Conservation (phyloP, 1,284 basidiomycete species). For the Tilletia indica region DNA sequence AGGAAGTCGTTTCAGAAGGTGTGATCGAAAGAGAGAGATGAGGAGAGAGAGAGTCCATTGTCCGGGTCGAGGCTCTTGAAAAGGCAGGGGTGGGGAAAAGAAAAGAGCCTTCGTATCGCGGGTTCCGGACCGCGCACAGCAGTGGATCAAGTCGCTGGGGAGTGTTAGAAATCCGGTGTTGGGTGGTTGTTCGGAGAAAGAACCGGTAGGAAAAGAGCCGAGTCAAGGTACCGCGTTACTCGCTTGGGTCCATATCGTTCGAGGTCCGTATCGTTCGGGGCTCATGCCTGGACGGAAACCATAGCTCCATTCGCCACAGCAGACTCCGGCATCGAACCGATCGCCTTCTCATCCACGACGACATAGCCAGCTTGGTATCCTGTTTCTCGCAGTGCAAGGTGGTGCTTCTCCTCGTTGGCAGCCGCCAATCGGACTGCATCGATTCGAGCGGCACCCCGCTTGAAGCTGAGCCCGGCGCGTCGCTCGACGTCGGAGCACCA, state of each 20-base stretch:
- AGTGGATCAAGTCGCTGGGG: too few species aligned
- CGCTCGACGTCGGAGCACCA: conserved; percentile 44
- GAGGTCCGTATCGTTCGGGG: not conserved
- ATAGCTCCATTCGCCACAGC: not conserved
- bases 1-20: too few species aligned
- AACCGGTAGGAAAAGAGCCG: not conserved
- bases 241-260: too few species aligned
- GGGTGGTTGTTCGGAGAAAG: not conserved
- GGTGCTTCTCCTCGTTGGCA: not conserved
- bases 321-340: too few species aligned
- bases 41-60: not conserved
- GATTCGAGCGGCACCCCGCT: not conserved
- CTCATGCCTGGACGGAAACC: not conserved
- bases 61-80: not conserved
- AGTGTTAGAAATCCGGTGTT: too few species aligned
- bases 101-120: not conserved
- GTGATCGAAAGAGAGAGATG: too few species aligned
- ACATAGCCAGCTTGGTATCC: too few species aligned
- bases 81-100: not conserved
- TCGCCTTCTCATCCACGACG: too few species aligned
- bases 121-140: not conserved
- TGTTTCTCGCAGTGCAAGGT: not conserved
- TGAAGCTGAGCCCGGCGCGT: conserved; percentile 42
- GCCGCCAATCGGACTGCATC: not conserved
- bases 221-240: too few species aligned